Evolutionary conservation across 192 early-diverging fungal species (phyloP).

Genomic region (Pilobolus umbonatus): DNA sequence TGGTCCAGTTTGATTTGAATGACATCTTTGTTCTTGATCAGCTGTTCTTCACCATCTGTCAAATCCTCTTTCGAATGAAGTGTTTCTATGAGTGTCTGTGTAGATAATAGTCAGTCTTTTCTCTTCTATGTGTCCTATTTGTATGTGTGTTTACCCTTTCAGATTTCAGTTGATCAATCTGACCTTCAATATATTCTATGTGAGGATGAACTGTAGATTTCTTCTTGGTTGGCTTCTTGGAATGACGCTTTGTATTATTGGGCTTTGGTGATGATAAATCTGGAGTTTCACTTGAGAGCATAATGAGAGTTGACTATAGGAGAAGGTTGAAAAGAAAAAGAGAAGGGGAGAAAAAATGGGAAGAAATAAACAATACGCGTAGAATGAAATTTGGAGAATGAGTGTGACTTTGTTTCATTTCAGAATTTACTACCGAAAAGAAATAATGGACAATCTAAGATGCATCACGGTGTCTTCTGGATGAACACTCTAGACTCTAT

Average conservation of each 20-base stretch:
- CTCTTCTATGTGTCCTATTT: not conserved
- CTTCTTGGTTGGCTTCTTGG: not conserved
- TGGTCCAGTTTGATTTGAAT: too few species aligned
- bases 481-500: too few species aligned
- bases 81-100: not conserved
- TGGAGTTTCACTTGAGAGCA: not conserved
- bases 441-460: too few species aligned
- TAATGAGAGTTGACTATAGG: too few species aligned
- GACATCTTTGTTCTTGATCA: too few species aligned
- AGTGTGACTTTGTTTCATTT: too few species aligned
- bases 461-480: too few species aligned
- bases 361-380: too few species aligned
- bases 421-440: too few species aligned
- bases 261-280: not conserved
- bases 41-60: not conserved
- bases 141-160: not conserved
- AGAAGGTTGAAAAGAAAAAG: too few species aligned
- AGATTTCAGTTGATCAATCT: not conserved
- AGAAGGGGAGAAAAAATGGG: not conserved
- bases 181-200: slow-evolving; percentile 3
- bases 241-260: not conserved
- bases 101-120: not conserved
- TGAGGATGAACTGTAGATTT: slow-evolving; percentile 1
- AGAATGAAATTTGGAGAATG: too few species aligned
- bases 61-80: slow-evolving; percentile 8